Percentiles rank a stretch among this genome's conserved stretches.
phyloP scores from a whole-genome alignment of 345 rosid species.

The Arabis alpina region DNA sequence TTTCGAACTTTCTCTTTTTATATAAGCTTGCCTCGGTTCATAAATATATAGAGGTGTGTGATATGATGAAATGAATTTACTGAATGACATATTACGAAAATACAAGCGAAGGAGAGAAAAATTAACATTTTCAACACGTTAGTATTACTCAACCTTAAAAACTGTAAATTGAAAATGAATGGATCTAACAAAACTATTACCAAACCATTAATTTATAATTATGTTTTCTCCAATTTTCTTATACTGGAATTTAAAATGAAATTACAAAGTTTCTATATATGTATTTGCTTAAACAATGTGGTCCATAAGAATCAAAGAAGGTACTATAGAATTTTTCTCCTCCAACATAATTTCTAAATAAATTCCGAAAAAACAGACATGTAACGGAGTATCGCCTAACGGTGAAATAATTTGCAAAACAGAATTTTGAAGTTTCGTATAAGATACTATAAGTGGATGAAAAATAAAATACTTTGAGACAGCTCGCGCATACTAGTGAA shows the following conservation, averaged over 20 bases:
- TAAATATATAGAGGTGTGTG: background rate
- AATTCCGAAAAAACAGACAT: background rate
- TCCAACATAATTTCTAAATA: background rate
- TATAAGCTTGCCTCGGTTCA: background rate
- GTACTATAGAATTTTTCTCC: background rate
- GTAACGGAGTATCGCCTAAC: background rate
- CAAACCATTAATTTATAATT: too few relatives aligned
- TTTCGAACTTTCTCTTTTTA: background rate
- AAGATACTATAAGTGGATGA: background rate
- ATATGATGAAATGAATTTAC: background rate
- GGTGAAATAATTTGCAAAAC: background rate
- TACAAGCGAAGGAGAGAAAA: too few relatives aligned
- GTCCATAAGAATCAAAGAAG: background rate
- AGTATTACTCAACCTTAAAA: too few relatives aligned
- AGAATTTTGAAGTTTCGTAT: background rate
- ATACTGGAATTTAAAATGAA: too few relatives aligned
- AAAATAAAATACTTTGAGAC: background rate
- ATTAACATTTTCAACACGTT: too few relatives aligned
- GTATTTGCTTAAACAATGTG: background rate
- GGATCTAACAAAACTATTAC: too few relatives aligned
- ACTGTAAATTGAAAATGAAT: too few relatives aligned
- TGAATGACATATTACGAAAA: too few relatives aligned
- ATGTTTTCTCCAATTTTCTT: too few relatives aligned
- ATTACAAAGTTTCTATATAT: too few relatives aligned
- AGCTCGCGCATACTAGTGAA: slow-evolving; percentile 4